These are phyloP conservation scores for Auriscalpium microsporum DNA, from an alignment of 768 basidiomycete species.

Conservation along the genomic window DNA sequence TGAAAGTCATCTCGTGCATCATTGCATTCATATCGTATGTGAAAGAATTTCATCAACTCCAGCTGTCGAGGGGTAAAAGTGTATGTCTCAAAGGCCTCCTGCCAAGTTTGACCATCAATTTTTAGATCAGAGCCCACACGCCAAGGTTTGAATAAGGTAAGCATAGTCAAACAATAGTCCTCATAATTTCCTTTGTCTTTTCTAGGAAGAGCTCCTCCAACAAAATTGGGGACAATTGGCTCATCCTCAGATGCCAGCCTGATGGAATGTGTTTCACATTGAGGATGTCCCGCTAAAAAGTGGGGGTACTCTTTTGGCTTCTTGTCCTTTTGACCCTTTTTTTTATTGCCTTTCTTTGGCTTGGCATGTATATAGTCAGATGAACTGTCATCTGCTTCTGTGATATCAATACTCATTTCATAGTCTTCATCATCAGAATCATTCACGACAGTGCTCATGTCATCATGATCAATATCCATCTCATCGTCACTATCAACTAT, in stretches of 20 bases:
- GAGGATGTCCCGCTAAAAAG: slow-evolving; percentile 17
- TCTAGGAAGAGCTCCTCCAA: slow-evolving; percentile 22
- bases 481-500: no score
- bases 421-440: not conserved
- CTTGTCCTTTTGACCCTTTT: no score
- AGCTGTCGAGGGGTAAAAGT: slow-evolving; percentile 13
- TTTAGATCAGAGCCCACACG: slow-evolving; percentile 1
- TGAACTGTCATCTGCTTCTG: not conserved
- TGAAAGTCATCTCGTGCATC: slow-evolving; percentile 28
- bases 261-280: slow-evolving; percentile 17
- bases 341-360: no score
- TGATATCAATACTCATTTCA: not conserved
- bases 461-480: not conserved
- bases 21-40: slow-evolving; percentile 28
- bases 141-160: slow-evolving; percentile 11
- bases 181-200: slow-evolving; percentile 18
- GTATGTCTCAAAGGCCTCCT: slow-evolving; percentile 14
- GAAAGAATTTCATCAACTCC: slow-evolving; percentile 23
- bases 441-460: not conserved
- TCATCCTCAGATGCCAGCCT: not conserved
- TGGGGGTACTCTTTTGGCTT: not conserved
- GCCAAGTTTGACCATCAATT: slow-evolving; percentile 15
- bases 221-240: slow-evolving; percentile 21
- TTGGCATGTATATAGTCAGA: not conserved
- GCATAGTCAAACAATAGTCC: slow-evolving; percentile 13